phyloP scores from a whole-genome alignment of 495 filamentous ascomycete species.

The Achaetomiella virescens region DNA sequence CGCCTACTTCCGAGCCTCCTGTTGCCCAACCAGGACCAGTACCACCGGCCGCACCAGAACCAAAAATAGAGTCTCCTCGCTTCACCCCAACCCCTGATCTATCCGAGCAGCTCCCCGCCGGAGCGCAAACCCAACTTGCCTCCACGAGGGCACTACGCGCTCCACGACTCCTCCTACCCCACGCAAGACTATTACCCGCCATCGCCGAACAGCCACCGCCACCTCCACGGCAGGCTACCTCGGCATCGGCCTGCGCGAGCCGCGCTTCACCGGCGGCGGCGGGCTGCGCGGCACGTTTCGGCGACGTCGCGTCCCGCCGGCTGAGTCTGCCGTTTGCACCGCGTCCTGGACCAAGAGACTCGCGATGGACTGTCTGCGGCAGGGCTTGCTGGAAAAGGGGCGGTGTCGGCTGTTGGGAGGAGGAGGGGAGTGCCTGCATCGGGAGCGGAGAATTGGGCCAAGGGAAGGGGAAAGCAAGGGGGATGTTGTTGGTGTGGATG shows the following conservation, averaged over 20 bases:
- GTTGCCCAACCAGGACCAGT: background rate
- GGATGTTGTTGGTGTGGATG: background rate
- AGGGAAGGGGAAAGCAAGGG: background rate
- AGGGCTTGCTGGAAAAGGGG: background rate
- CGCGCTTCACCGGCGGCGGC: slow-evolving; percentile 26
- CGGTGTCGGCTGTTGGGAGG: background rate
- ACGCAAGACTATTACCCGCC: background rate
- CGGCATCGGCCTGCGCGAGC: slow-evolving; percentile 36
- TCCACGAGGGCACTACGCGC: background rate
- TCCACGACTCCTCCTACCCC: background rate
- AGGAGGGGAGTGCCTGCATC: background rate
- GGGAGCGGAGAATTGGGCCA: background rate
- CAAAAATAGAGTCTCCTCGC: background rate
- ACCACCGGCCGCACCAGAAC: background rate
- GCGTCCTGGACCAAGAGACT: background rate
- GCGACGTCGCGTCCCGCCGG: slow-evolving; percentile 11
- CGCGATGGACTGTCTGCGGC: background rate
- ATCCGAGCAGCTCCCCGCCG: background rate
- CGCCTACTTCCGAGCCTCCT: background rate
- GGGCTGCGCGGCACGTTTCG: slow-evolving; percentile 32
- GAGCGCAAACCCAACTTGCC: background rate
- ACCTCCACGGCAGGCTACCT: slow-evolving; percentile 36
- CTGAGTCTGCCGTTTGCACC: slow-evolving; percentile 21
- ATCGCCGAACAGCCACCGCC: slow-evolving; percentile 8
- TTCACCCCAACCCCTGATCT: slow-evolving; percentile 1